phyloP scores from a whole-genome alignment of 164 flowering plant genomes.

The Macadamia integrifolia region DNA sequence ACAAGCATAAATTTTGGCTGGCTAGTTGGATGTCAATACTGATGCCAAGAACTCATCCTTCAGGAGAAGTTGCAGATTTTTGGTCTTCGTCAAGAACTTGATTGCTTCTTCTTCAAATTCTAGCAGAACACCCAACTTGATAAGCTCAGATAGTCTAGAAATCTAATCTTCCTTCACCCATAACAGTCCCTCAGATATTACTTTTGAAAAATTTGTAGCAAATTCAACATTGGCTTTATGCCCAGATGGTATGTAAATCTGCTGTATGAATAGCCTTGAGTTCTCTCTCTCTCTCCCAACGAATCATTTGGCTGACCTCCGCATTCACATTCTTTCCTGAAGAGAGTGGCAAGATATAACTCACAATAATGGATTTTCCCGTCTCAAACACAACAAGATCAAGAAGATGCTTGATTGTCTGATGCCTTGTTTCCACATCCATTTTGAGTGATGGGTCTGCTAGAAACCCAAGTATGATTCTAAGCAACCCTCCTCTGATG shows the following conservation, averaged over 20 bases:
- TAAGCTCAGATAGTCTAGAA: constrained; percentile 40
- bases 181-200: constrained; percentile 53
- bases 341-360: constrained; percentile 26
- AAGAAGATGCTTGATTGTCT: constrained; percentile 31
- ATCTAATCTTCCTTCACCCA: constrained; percentile 49
- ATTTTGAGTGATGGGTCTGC: constrained; percentile 33
- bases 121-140: constrained; percentile 47
- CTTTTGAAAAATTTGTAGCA: constrained; percentile 47
- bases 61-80: constrained; percentile 46
- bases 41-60: constrained; percentile 44
- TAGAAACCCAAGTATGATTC: constrained; percentile 47
- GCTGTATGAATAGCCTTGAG: constrained; percentile 35
- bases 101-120: constrained; percentile 52
- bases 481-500: constrained; percentile 30
- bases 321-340: constrained; percentile 27
- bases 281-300: constrained; percentile 46
- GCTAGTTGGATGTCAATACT: neutral
- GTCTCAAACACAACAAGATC: constrained; percentile 35
- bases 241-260: constrained; percentile 27
- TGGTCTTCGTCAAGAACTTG: constrained; percentile 42
- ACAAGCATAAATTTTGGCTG: too few relatives aligned
- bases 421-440: constrained; percentile 32
- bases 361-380: constrained; percentile 28
- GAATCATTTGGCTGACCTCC: constrained; percentile 30
- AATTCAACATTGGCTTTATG: constrained; percentile 30